Conservation (phyloP, 371 early-diverging fungal genomes). For the Mucor indicus region DNA sequence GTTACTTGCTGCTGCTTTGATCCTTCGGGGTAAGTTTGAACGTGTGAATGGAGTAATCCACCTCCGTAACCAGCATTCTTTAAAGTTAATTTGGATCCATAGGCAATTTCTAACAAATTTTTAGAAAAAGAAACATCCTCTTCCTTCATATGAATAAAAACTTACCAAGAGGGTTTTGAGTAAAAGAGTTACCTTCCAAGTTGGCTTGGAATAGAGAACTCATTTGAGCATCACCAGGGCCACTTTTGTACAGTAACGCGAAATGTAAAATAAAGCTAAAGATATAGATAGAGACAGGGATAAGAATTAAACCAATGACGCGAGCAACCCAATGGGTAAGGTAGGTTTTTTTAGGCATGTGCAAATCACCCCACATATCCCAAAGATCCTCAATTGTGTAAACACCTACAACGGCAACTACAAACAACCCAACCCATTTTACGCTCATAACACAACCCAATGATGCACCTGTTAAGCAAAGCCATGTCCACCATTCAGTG, state of each 20-base stretch:
- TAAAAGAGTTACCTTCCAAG: slow-evolving; percentile 82
- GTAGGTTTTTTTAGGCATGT: slow-evolving; percentile 72
- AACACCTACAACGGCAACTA: slow-evolving; percentile 92
- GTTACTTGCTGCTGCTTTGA: slow-evolving; percentile 86
- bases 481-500: slow-evolving; percentile 84
- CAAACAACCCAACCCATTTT: slow-evolving; percentile 99
- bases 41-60: slow-evolving; percentile 98
- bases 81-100: slow-evolving; percentile 89
- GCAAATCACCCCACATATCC: slow-evolving; percentile 85
- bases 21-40: slow-evolving; percentile 90
- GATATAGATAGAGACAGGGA: slow-evolving; percentile 90
- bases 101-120: slow-evolving; percentile 77
- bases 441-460: slow-evolving; percentile 92
- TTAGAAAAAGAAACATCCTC: neutral
- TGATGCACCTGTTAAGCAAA: slow-evolving; percentile 85
- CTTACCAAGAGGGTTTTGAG: slow-evolving; percentile 80
- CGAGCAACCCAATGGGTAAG: slow-evolving; percentile 79
- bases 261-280: slow-evolving; percentile 94
- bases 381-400: slow-evolving; percentile 95
- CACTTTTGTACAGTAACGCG: slow-evolving; percentile 79
- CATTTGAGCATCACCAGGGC: slow-evolving; percentile 98
- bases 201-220: slow-evolving; percentile 96
- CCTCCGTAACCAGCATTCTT: slow-evolving; percentile 90
- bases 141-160: neutral
- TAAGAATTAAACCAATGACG: slow-evolving; percentile 75